phyloP scores from a whole-genome alignment of 352 stramenopile genomes.

The Globisporangium irregulare region DNA sequence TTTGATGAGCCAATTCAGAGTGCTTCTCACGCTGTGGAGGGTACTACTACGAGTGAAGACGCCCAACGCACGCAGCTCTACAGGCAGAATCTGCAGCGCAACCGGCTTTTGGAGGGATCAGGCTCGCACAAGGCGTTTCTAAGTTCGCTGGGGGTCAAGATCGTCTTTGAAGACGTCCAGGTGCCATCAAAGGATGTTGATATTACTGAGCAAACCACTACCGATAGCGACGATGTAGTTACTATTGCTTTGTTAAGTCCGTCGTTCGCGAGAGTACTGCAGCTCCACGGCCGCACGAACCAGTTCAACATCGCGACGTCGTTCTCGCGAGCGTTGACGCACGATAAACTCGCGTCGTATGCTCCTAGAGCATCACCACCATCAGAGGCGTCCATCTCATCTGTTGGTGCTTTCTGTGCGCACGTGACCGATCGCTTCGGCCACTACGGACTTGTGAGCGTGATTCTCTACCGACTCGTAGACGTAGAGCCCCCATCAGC shows the following conservation, averaged over 20 bases:
- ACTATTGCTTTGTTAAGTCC: too few relatives aligned
- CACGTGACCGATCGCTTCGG: conserved; percentile 72
- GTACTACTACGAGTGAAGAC: conserved; percentile 31
- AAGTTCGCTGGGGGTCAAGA: conserved; percentile 64
- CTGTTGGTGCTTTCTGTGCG: conserved; percentile 33
- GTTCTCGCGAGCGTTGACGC: conserved; percentile 41
- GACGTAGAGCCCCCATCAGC: background rate
- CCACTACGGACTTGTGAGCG: conserved; percentile 69
- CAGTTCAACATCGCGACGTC: conserved; percentile 68
- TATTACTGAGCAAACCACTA: background rate
- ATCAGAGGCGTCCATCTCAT: background rate
- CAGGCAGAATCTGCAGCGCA: conserved; percentile 44
- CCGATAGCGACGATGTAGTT: too few relatives aligned
- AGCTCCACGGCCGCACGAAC: conserved; percentile 73
- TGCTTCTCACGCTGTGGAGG: background rate
- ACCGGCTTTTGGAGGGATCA: conserved; percentile 27
- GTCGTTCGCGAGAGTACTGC: conserved; percentile 40
- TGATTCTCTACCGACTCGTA: conserved; percentile 31
- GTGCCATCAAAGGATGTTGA: background rate
- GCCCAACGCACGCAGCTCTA: conserved; percentile 51
- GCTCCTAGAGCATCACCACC: background rate
- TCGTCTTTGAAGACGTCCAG: conserved; percentile 48
- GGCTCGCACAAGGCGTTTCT: conserved; percentile 55
- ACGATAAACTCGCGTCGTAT: conserved; percentile 29
- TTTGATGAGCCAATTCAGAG: conserved; percentile 34